A percentile compares a stretch with the other conserved stretches of the same genome.
Conservation (phyloP, 1,284 basidiomycete genomes). For the Leccinum proximum region DNA sequence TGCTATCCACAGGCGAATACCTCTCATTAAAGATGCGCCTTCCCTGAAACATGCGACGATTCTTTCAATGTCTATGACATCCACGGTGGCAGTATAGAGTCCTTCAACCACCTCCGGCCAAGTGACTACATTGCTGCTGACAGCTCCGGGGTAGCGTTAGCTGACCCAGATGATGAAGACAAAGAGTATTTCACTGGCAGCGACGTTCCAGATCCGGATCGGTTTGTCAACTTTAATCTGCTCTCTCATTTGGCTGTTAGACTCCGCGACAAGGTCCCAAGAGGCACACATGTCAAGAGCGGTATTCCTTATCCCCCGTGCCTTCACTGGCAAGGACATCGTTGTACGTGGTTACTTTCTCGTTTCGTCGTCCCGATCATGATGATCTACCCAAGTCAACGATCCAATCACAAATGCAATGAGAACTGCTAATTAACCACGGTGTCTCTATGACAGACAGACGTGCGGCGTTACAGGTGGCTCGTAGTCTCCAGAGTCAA, state of each 20-base stretch:
- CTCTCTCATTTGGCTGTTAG: slow-evolving; percentile 89
- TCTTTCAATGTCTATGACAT: slow-evolving; percentile 21
- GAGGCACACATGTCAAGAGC: slow-evolving; percentile 87
- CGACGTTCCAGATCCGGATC: slow-evolving; percentile 70
- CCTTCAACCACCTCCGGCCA: slow-evolving; percentile 25
- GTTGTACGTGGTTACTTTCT: slow-evolving; percentile 60
- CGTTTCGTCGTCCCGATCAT: not conserved
- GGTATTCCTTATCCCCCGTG: slow-evolving; percentile 80
- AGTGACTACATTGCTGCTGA: slow-evolving; percentile 29
- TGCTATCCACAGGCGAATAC: no score
- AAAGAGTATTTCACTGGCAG: slow-evolving; percentile 63
- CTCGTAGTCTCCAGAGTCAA: slow-evolving; percentile 87
- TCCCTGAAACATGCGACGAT: slow-evolving; percentile 15
- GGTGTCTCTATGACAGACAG: slow-evolving; percentile 70
- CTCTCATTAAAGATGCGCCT: not conserved
- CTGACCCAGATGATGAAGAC: slow-evolving; percentile 45
- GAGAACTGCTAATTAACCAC: slow-evolving; percentile 66
- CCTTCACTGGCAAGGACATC: slow-evolving; percentile 91
- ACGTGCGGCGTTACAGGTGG: slow-evolving; percentile 81
- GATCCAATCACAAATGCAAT: slow-evolving; percentile 77
- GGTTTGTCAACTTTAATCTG: slow-evolving; percentile 85
- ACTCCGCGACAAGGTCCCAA: slow-evolving; percentile 82
- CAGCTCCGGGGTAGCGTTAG: slow-evolving; percentile 40
- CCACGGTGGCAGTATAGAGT: slow-evolving; percentile 24
- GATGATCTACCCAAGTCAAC: slow-evolving; percentile 52